Evolutionary conservation across 768 basidiomycete species (phyloP), one percentile per base, ranked within the genome.

Genomic region (Naganishia vishniacii): DNA sequence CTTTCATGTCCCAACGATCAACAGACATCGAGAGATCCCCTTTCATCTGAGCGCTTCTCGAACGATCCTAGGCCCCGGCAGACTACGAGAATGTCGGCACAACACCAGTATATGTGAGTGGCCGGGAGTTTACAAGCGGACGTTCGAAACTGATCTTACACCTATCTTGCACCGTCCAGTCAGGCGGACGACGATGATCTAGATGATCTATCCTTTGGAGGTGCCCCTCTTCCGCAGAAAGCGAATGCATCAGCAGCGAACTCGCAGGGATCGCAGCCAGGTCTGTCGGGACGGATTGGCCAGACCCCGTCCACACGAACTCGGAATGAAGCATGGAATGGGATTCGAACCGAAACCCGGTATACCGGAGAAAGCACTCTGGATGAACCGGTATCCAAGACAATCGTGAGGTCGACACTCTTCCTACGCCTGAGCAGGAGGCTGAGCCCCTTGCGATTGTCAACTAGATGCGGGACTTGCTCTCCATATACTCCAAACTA

Each of bases 401-500:
- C 93, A 0, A 92, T 98, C 65, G 93, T 92, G 69, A 62, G 88
- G 78, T n/a, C 40, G 47, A n/a, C n/a, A n/a, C n/a, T n/a, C n/a
- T n/a, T n/a, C n/a, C n/a, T n/a, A n/a, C n/a, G n/a, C n/a, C n/a
- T n/a, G n/a, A n/a, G n/a, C n/a, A n/a, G 16, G 15, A n/a, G 23
- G 31, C 23, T 13, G 48, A 31, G n/a, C n/a, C 0, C 31, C 25
- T 20, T 12, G 9, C 28, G 3, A 29, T 2, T 29, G 1, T n/a
- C 69, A n/a, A n/a, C n/a, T n/a, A 97, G 93, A 84, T 85, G 71
- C 86, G 93, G 46, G 93, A 98, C 75, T 79, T 95, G 25, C 72
- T 86, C 16, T 95, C 93, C 0, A 92, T 98, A 67, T 93, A 93
- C 73, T 82, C 86, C 28, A 98, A 98, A 78, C 82, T 97, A 1